These are phyloP conservation scores for Xylaria cubensis DNA, from an alignment of 495 filamentous ascomycete species.

Conservation along the genomic window DNA sequence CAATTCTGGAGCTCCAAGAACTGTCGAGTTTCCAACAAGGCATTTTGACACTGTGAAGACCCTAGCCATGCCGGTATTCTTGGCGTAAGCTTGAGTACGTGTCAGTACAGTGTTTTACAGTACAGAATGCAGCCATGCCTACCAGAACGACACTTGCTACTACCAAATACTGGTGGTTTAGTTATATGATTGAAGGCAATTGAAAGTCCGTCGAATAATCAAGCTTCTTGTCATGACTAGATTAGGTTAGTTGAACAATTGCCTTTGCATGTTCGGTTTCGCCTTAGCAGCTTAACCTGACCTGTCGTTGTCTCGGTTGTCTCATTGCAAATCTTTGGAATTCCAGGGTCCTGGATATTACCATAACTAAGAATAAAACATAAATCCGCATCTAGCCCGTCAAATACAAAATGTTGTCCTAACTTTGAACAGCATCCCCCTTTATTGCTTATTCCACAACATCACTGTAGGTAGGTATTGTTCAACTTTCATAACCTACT, in stretches of 20 bases:
- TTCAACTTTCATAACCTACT: neutral
- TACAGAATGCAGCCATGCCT: neutral
- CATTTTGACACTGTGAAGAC: neutral
- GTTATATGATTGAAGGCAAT: slow-evolving; percentile 1
- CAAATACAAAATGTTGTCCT: neutral
- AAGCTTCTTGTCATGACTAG: neutral
- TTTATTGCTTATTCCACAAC: neutral
- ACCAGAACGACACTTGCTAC: neutral
- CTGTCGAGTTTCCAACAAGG: neutral
- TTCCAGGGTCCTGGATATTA: slow-evolving; percentile 5
- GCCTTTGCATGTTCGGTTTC: neutral
- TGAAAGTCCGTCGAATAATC: neutral
- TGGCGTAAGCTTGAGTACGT: neutral
- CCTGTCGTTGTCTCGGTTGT: slow-evolving; percentile 4
- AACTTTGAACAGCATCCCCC: neutral
- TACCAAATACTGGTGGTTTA: neutral
- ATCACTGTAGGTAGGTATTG: no score
- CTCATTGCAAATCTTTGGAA: slow-evolving; percentile 2
- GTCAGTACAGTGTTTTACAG: neutral
- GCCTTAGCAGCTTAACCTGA: slow-evolving; percentile 2
- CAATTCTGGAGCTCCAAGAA: neutral
- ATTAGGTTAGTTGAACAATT: neutral
- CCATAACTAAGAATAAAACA: slow-evolving; percentile 11
- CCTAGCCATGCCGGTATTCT: neutral
- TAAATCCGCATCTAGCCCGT: neutral